These are phyloP conservation scores for Arthrobotrys musiformis DNA, from an alignment of 2,329 filamentous ascomycete species.

Conservation along the genomic window DNA sequence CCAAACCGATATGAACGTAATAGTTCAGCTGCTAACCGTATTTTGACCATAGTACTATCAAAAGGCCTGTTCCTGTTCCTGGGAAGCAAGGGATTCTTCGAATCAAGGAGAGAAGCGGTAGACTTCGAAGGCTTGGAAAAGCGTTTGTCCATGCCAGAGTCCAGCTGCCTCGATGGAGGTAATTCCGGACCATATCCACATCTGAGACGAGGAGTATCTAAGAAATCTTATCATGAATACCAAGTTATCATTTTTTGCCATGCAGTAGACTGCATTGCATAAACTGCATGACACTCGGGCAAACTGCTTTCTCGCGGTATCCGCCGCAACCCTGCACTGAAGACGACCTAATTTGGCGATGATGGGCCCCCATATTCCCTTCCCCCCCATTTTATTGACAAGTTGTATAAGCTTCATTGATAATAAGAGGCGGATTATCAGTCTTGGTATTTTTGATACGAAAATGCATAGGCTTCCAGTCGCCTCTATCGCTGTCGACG, in stretches of 20 bases:
- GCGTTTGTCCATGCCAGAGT: not conserved
- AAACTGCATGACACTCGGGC: conserved; percentile 7
- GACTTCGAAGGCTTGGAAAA: not conserved
- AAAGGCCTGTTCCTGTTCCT: conserved; percentile 38
- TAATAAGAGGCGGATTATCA: conserved; percentile 22
- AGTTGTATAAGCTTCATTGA: conserved; percentile 35
- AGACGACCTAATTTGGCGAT: not conserved
- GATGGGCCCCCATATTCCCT: conserved; percentile 10
- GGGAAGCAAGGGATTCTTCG: conserved; percentile 48
- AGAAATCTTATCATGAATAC: conserved; percentile 4
- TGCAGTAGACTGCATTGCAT: conserved; percentile 13
- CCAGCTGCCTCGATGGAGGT: conserved; percentile 7
- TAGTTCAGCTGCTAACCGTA: conserved; percentile 4
- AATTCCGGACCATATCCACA: not conserved
- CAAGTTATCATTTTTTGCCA: not conserved
- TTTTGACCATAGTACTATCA: not conserved
- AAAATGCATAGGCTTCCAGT: conserved; percentile 14
- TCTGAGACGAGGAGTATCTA: conserved; percentile 4
- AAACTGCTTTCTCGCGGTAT: conserved; percentile 12
- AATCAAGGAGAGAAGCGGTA: conserved; percentile 12
- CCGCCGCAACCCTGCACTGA: conserved; percentile 38
- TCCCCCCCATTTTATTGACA: not conserved
- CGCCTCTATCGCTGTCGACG: conserved; percentile 7
- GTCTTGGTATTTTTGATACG: conserved; percentile 27
- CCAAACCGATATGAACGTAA: conserved; percentile 35